Base-by-base conservation (phyloP, 805 yeast genomes). In the Candida hungchunana region DNA sequence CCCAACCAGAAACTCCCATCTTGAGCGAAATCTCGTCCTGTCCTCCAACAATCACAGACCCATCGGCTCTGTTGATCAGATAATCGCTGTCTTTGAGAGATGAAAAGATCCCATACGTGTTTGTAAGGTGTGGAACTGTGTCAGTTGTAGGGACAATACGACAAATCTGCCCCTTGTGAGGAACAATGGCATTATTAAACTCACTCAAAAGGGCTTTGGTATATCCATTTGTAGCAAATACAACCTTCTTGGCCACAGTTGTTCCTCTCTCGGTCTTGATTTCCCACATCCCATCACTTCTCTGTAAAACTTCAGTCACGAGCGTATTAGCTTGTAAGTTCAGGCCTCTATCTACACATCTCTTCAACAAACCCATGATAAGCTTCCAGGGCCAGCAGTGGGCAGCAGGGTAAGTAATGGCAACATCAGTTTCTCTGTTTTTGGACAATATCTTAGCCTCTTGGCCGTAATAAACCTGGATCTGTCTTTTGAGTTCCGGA, bases 361-460 rank as follows among this genome's bases (percentile, higher is more conserved):
- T 43, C 36, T 54, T 53, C 29, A 67, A 44, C 3, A 69, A 34
- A 3, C 53, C 47, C 4, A 54, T 48, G 20, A 64, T 53, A 2
- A 69, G 46, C 40, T 61, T 62, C 43, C 68, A 64, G 3, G 73
- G 69, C 60, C 71, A 66, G 30, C 67, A 44, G 4, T 65, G 60
- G 7, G 67, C 65, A 5, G 71, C 70, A 3, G 69, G 62, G 34
- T 55, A 58, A 2, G 79, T 61, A 37, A 72, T 55, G 27, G 75
- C 59, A 50, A 85, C 90, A 53, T 89, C 90, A 53, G 97, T 96
- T 62, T 87, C 85, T 40, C 79, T 69, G 73, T 95, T 81, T 62
- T 74, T 77, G 47, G 73, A 76, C 41, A 71, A 69, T 39, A 59
- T 50, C 57, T 73, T 64, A 50, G 77, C 69, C 15, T 53, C 37